Evolutionary conservation across 2,329 filamentous ascomycete genomes (phyloP).

Genomic region (Sphaerulina musiva): DNA sequence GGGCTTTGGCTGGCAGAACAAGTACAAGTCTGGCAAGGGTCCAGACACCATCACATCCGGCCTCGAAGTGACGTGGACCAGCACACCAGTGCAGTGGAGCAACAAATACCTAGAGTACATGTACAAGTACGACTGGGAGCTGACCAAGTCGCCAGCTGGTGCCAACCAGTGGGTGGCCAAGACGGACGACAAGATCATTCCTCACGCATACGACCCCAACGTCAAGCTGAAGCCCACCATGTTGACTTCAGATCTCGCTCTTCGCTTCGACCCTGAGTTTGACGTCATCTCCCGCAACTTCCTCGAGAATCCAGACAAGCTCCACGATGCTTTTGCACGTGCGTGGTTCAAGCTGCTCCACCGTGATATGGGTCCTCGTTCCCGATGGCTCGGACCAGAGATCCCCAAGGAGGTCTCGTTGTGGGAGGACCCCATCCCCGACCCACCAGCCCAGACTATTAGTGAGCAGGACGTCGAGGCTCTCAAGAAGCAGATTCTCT

Average conservation of each 20-base stretch:
- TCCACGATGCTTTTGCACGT: conserved; percentile 61
- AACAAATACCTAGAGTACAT: conserved; percentile 69
- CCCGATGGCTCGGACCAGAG: conserved; percentile 68
- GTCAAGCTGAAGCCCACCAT: conserved; percentile 71
- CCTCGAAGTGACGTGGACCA: conserved; percentile 74
- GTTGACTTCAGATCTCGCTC: conserved; percentile 67
- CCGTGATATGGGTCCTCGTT: conserved; percentile 67
- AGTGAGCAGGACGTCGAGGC: conserved; percentile 56
- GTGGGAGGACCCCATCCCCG: conserved; percentile 70
- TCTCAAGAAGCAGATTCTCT: conserved; percentile 64
- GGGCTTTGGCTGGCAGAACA: conserved; percentile 67
- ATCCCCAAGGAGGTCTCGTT: conserved; percentile 61
- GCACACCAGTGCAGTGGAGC: conserved; percentile 69
- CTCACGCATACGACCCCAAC: conserved; percentile 61
- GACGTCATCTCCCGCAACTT: conserved; percentile 69
- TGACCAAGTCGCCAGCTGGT: conserved; percentile 67
- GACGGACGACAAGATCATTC: conserved; percentile 59
- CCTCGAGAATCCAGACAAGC: conserved; percentile 61
- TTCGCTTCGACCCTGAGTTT: conserved; percentile 65
- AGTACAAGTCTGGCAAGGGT: conserved; percentile 59
- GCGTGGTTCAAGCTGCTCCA: conserved; percentile 82
- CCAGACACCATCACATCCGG: conserved; percentile 67
- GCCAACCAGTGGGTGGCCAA: conserved; percentile 73
- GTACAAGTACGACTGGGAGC: conserved; percentile 72
- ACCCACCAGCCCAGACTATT: conserved; percentile 52